A percentile compares a stretch with the other conserved stretches of the same genome.
phyloP scores from a whole-genome alignment of 139 green algal species.

The Coelastrella sp. region DNA sequence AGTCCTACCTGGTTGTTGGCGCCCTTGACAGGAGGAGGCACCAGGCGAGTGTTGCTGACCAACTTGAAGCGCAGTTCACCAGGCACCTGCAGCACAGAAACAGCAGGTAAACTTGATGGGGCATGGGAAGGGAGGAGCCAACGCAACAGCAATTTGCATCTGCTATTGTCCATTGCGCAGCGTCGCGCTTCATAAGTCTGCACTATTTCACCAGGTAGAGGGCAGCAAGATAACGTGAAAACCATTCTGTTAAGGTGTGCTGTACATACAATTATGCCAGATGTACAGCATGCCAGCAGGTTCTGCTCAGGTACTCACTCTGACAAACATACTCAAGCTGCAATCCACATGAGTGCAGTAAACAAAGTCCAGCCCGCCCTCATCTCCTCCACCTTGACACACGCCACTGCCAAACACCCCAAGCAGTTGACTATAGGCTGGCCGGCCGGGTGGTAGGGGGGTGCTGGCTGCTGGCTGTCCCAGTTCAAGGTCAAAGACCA shows the following conservation, averaged over 20 bases:
- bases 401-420: conserved; percentile 69
- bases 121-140: too few relatives aligned
- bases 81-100: conserved; percentile 4
- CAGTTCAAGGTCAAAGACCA: conserved; percentile 86
- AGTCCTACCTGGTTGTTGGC: conserved; percentile 19
- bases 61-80: conserved; percentile 59
- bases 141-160: too few relatives aligned
- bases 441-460: conserved; percentile 43
- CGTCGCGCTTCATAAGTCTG: too few relatives aligned
- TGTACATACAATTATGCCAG: too few relatives aligned
- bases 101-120: too few relatives aligned
- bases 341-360: conserved; percentile 31
- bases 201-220: too few relatives aligned
- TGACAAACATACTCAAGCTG: conserved; percentile 46
- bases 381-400: conserved; percentile 52
- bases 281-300: neutral
- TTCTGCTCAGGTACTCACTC: neutral
- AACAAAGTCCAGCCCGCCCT: conserved; percentile 54
- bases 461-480: conserved; percentile 70
- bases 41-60: conserved; percentile 27
- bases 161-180: too few relatives aligned
- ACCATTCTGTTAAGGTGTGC: too few relatives aligned
- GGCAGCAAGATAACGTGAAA: too few relatives aligned
- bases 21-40: conserved; percentile 38
- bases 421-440: conserved; percentile 70